Conservation (phyloP, 2,329 filamentous ascomycete species). For the Fusarium avenaceum region DNA sequence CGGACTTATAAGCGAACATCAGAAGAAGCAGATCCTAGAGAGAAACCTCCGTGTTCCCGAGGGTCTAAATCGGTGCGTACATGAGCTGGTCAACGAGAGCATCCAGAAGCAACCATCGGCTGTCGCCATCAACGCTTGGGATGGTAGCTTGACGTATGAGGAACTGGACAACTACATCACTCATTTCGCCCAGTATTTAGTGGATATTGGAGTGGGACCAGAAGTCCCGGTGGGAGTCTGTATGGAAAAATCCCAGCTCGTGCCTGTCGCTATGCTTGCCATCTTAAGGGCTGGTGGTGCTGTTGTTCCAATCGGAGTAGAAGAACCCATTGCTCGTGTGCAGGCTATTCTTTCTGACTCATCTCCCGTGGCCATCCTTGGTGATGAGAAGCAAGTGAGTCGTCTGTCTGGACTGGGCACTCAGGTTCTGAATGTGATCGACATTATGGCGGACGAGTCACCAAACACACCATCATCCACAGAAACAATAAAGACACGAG, state of each 20-base stretch:
- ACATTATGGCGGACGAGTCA: background rate
- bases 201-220: background rate
- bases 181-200: background rate
- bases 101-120: background rate
- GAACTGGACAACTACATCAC: background rate
- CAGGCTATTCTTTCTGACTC: background rate
- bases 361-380: background rate
- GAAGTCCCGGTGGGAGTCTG: constrained; percentile 6
- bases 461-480: background rate
- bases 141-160: background rate
- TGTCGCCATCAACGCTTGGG: background rate
- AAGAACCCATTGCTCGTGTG: background rate
- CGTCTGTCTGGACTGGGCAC: background rate
- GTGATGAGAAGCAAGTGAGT: background rate
- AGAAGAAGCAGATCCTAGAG: background rate
- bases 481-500: background rate
- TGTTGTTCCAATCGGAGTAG: background rate
- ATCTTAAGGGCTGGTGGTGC: constrained; percentile 4
- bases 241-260: constrained; percentile 14
- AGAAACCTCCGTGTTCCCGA: background rate
- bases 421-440: background rate
- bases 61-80: background rate
- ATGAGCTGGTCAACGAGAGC: background rate
- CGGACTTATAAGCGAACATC: background rate
- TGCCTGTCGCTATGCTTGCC: background rate